phyloP scores from a whole-genome alignment of 176 grass and related monocot genomes.

The Ensete glaucum region DNA sequence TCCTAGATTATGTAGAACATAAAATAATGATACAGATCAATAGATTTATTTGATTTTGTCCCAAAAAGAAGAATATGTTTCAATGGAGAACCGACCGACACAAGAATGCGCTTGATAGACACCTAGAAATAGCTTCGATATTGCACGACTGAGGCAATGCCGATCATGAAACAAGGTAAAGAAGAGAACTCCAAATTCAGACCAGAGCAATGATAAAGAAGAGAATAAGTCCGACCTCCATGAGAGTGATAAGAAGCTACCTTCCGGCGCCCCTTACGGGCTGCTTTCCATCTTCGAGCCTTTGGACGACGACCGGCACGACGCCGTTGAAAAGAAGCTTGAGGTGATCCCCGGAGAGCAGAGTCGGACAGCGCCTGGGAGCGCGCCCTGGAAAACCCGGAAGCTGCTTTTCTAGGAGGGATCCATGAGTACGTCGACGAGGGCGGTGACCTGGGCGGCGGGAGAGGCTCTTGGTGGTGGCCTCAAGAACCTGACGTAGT shows the following conservation, averaged over 20 bases:
- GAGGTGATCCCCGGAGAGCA: constrained; percentile 80
- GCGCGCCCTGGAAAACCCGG: constrained; percentile 62
- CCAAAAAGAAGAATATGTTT: too few relatives aligned
- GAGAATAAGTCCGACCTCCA: constrained; percentile 45
- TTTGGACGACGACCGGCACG: constrained; percentile 56
- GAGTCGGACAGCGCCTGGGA: constrained; percentile 77
- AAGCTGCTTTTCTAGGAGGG: constrained; percentile 67
- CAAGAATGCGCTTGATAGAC: too few relatives aligned
- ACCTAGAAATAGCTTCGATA: too few relatives aligned
- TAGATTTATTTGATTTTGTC: too few relatives aligned
- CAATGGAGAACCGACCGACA: too few relatives aligned
- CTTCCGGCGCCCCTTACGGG: constrained; percentile 64
- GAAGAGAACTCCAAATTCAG: background rate
- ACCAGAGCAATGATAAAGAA: background rate
- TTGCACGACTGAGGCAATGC: too few relatives aligned
- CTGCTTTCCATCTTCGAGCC: constrained; percentile 80
- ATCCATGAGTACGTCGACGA: constrained; percentile 69
- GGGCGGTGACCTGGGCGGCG: constrained; percentile 42
- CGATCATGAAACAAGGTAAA: too few relatives aligned
- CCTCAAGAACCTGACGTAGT: constrained; percentile 65
- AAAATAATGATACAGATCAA: too few relatives aligned
- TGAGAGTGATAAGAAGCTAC: constrained; percentile 71
- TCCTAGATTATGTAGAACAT: too few relatives aligned
- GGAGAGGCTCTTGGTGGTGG: constrained; percentile 38
- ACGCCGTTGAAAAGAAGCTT: constrained; percentile 79